Evolutionary conservation across 2,329 filamentous ascomycete genomes (phyloP), one percentile per base, ranked within the genome.

Genomic region (Neopestalotiopsis sp.): DNA sequence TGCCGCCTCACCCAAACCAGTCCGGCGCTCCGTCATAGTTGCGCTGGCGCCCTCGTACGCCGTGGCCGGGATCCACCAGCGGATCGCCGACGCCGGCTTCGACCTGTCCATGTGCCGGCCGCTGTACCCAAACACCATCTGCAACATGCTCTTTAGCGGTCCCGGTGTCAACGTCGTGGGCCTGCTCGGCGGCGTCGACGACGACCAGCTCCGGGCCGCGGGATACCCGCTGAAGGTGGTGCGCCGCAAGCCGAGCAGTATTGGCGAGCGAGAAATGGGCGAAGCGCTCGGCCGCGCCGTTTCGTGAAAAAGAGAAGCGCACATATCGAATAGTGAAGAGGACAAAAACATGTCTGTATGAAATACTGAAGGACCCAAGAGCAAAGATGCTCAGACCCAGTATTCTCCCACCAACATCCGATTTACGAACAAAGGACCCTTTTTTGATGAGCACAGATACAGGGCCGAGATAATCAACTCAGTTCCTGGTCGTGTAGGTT

Each of bases 101-200:
- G 68, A 69, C 64, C 45, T 64, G 20, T 30, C 34, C 42, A n/a
- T 69, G 9, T 14, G 49, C 24, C 59, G 67, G 20, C 68, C 68
- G 5, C 5, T 67, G 17, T 53, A 56, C 20, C 59, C 45, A 7
- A 28, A 20, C 34, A 67, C 42, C 30, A 20, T 69, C 20, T 20
- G 6, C 49, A 57, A 67, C 28, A 57, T 67, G 65, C 61, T 69
- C n/a, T 65, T 69, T 28, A 65, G 65, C 40, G 68, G 45, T n/a
- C 65, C 65, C 4, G 65, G 49, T 5, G 30, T 56, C 14, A 69
- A 69, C 58, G 53, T 67, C 12, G 68, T 69, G 1, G 38, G 63
- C 32, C 14, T 67, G 68, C 53, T 59, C 53, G 65, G 64, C 42
- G 64, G 68, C 17, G 64, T 69, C 38, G 63, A 62, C 45, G 68